Evolutionary conservation across 2,329 filamentous ascomycete species (phyloP).

Genomic region (Delphinella strobiligena): DNA sequence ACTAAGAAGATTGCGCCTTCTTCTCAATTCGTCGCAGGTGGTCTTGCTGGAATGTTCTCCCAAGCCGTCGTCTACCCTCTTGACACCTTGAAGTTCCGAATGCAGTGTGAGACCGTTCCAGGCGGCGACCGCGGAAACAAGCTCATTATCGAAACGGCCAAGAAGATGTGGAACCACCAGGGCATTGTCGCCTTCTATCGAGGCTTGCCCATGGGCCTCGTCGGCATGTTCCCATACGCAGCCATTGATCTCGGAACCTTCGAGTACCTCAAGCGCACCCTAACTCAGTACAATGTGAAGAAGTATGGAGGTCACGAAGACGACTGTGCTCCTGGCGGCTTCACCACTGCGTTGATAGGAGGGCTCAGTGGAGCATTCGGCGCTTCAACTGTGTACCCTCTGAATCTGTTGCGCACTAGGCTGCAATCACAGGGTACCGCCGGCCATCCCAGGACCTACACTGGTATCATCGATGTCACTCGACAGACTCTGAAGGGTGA

Average conservation of each 20-base stretch:
- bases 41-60: conserved; percentile 83
- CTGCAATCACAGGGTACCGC: conserved; percentile 88
- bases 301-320: conserved; percentile 66
- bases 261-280: conserved; percentile 72
- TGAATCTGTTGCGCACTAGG: conserved; percentile 85
- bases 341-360: conserved; percentile 78
- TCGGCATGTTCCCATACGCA: conserved; percentile 96
- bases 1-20: conserved; percentile 65
- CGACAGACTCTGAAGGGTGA: conserved; percentile 72
- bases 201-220: conserved; percentile 80
- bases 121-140: conserved; percentile 74
- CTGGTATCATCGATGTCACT: conserved; percentile 80
- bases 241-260: conserved; percentile 95
- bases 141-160: conserved; percentile 69
- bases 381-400: conserved; percentile 84
- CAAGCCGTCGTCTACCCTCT: conserved; percentile 94
- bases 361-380: conserved; percentile 85
- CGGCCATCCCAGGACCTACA: conserved; percentile 85
- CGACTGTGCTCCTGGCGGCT: conserved; percentile 61
- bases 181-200: conserved; percentile 73
- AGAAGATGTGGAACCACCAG: conserved; percentile 72
- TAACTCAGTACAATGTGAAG: conserved; percentile 59
- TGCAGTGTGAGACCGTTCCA: conserved; percentile 89
- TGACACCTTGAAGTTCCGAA: conserved; percentile 70
- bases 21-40: conserved; percentile 85